Base-by-base conservation (phyloP, 75 land plant species). In the Isoetes taiwanensis region DNA sequence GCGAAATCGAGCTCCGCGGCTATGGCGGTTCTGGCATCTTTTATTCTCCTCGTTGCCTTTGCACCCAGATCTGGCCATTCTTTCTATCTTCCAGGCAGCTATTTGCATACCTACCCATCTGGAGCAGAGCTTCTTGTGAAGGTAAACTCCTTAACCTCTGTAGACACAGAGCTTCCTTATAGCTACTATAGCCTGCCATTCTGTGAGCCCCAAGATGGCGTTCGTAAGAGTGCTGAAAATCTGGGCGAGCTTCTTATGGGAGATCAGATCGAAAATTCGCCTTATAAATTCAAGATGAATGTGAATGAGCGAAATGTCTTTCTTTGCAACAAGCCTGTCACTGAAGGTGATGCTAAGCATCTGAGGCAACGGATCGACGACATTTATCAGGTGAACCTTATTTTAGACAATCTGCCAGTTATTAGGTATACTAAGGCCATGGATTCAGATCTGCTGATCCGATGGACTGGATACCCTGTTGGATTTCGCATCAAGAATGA, bases 161-260 rank as follows among this genome's bases (percentile, higher is more conserved):
- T 87, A 24, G 94, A 87, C 33, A 87, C 84, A 0, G 94, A 83
- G 62, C 78, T 87, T 6, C 89, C 89, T 16, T 87, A 65, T 43
- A 71, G 69, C 59, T 87, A 87, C 27, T 87, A 87, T 54, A 80
- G 77, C 27, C 72, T 87, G 9, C 94, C 89, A 0, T 87, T 81
- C 35, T 87, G 94, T 38, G 3, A 63, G 41, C 94, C 89, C 0
- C 59, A 35, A 30, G 71, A 43, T 0, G 89, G 84, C 8, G 64
- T 78, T 11, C 67, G 80, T 61, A 78, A 87, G 29, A 70, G 76
- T 34, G 82, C 90, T n/a, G 90, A 87, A 74, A 87, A 84, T 62
- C 68, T 87, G 8, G 90, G 94, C n/a, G 90, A 87, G 76, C 82
- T 87, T 14, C 64, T 87, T 2, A 84, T 84, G 90, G 94, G 94